These are phyloP conservation scores for Kwoniella sp. DNA, from an alignment of 768 basidiomycete genomes.

Conservation along the genomic window DNA sequence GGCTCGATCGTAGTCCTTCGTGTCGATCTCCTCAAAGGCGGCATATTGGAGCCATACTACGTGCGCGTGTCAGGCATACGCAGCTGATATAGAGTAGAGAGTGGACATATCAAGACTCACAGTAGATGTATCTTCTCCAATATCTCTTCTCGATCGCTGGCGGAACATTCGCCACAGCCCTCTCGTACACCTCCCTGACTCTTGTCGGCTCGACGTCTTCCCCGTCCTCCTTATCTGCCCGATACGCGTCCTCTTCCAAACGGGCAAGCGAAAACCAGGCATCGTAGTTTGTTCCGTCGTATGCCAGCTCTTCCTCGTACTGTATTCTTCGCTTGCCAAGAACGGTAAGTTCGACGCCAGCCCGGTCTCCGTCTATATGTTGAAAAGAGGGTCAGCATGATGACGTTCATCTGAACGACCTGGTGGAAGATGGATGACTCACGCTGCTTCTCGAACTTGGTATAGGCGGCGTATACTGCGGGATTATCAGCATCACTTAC, in stretches of 20 bases:
- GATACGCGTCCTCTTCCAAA: slow-evolving; percentile 83
- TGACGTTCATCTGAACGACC: no score
- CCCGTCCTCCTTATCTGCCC: slow-evolving; percentile 66
- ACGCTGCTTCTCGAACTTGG: slow-evolving; percentile 95
- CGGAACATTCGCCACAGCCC: slow-evolving; percentile 92
- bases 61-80: background rate
- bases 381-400: slow-evolving; percentile 7
- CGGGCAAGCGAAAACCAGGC: slow-evolving; percentile 97
- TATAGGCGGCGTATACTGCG: slow-evolving; percentile 82
- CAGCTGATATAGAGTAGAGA: background rate
- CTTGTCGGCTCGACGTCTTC: slow-evolving; percentile 62
- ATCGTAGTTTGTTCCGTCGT: slow-evolving; percentile 93
- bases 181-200: slow-evolving; percentile 90
- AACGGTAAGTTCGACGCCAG: slow-evolving; percentile 87
- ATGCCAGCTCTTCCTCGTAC: slow-evolving; percentile 91
- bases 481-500: slow-evolving; percentile 6
- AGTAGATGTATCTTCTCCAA: slow-evolving; percentile 59
- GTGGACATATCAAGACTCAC: slow-evolving; percentile 13
- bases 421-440: no score
- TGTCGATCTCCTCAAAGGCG: slow-evolving; percentile 93
- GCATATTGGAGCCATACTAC: slow-evolving; percentile 91
- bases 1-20: slow-evolving; percentile 82
- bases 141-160: slow-evolving; percentile 90
- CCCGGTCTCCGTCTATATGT: slow-evolving; percentile 68
- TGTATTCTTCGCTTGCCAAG: slow-evolving; percentile 97